Percentiles rank a stretch among this genome's conserved stretches.
phyloP scores from a whole-genome alignment of 208 protist species.

The Acanthamoeba sp. region DNA sequence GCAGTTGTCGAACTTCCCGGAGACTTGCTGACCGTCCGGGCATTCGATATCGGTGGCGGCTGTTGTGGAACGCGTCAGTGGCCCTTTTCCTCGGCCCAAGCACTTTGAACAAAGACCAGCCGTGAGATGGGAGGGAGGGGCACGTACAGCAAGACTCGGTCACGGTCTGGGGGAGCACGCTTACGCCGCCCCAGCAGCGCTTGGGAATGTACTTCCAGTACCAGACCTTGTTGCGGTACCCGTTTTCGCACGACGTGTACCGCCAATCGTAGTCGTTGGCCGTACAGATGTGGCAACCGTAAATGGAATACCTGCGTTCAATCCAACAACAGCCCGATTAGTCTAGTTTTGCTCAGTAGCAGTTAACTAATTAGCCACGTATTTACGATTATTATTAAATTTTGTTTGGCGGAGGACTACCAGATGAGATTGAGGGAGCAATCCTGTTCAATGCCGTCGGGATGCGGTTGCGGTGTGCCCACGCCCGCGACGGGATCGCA shows the following conservation, averaged over 20 bases:
- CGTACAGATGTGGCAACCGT: conserved; percentile 74
- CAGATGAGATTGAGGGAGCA: conserved; percentile 50
- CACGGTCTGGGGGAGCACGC: conserved; percentile 13
- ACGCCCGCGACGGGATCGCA: conserved; percentile 64
- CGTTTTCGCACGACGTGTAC: conserved; percentile 69
- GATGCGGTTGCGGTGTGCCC: conserved; percentile 20
- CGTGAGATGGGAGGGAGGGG: not conserved
- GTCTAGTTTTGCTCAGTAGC: not conserved
- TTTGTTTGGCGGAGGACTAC: not conserved
- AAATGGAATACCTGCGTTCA: conserved; percentile 67
- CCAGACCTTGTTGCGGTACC: conserved; percentile 31
- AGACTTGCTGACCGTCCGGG: conserved; percentile 54
- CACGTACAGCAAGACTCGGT: conserved; percentile 12
- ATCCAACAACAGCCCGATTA: too few relatives aligned
- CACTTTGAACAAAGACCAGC: not conserved
- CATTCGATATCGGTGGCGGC: conserved; percentile 37
- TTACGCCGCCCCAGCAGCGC: conserved; percentile 56
- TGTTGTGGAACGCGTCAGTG: not conserved
- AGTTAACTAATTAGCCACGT: not conserved
- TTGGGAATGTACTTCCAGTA: conserved; percentile 76
- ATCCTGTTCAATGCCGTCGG: conserved; percentile 7
- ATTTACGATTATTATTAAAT: not conserved
- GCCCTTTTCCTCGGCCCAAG: not conserved
- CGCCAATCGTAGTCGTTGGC: conserved; percentile 62
- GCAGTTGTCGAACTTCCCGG: conserved; percentile 47